Base-by-base conservation (phyloP, 192 early-diverging fungal genomes). In the Gorgonomyces haynaldii region DNA sequence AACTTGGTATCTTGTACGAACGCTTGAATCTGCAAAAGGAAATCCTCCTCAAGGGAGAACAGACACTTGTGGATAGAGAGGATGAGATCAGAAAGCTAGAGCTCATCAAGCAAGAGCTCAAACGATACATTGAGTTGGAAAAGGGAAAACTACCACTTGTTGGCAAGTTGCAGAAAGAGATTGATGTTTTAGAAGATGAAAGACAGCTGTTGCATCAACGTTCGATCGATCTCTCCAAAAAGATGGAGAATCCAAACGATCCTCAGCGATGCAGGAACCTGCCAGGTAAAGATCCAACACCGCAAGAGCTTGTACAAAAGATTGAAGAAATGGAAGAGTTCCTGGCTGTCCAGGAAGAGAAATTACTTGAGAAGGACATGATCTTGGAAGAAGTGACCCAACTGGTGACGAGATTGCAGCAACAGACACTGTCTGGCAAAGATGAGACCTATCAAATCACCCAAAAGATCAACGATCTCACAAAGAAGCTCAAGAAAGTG, bases 1-100 rank as follows among this genome's bases (percentile, higher is more conserved):
- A 78, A 35, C 60, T 78, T 1, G 74, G 75, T 53, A 78, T 77
- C 28, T 42, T 78, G 1, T 77, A 78, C 38, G 75, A 78, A 43
- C 51, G 64, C 21, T 53, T 69, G 43, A 78, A 78, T 47, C 32
- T 77, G 4, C 55, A 75, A 29, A 44, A 54, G 21, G 60, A 54
- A 10, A 53, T 67, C 6, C 48, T 61, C 42, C 36, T 31, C 22
- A 65, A 65, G 3, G 75, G 75, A 3, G 69, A 72, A 28, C 5
- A 10, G 16, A 54, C 50, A 30, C 57, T 76, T 10, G 19, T 15
- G 10, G 45, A 61, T 8, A 28, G 56, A 13, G 54, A 70, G 19
- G 66, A 66, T 37, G 65, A 75, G 29, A 61, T 68, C 0, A 43
- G 62, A 10, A 65, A 70, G 27, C 60, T 72, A 12, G 36, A 66